Evolutionary conservation across 208 protist species (phyloP).

Genomic region (Wallacemonas collosoma): DNA sequence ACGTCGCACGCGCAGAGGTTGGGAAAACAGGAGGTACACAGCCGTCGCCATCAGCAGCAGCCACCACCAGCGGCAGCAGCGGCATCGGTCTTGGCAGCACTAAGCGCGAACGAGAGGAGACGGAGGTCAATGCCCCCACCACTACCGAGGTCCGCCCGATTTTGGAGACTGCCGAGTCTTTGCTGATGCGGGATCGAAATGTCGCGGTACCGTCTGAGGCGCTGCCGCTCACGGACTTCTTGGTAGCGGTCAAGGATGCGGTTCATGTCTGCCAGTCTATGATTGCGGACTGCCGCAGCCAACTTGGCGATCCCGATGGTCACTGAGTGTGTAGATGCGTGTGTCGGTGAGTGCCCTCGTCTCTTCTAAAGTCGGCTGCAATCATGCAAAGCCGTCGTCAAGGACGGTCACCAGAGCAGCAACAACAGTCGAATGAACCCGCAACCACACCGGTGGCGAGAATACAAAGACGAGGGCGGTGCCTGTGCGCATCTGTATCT

Average conservation of each 20-base stretch:
- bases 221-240: conserved; percentile 37
- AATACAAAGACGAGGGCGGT: no score
- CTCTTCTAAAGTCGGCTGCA: no score
- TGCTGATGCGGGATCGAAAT: conserved; percentile 8
- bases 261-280: conserved; percentile 63
- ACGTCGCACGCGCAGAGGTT: conserved; percentile 19
- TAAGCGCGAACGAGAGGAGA: not conserved
- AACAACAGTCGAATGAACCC: no score
- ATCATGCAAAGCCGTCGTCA: no score
- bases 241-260: conserved; percentile 41
- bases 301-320: not conserved
- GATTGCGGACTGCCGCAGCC: conserved; percentile 65
- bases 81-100: not conserved
- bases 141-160: not conserved
- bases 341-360: no score
- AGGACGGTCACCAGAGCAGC: no score
- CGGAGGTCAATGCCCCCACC: not conserved
- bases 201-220: conserved; percentile 14
- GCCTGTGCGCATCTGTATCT: not conserved
- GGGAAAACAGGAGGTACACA: not conserved
- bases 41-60: no score
- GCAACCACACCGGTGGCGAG: no score
- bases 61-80: not conserved
- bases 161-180: not conserved
- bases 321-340: not conserved